These are phyloP conservation scores for Xylaria sp. DNA, from an alignment of 2,329 filamentous ascomycete species.

Conservation along the genomic window DNA sequence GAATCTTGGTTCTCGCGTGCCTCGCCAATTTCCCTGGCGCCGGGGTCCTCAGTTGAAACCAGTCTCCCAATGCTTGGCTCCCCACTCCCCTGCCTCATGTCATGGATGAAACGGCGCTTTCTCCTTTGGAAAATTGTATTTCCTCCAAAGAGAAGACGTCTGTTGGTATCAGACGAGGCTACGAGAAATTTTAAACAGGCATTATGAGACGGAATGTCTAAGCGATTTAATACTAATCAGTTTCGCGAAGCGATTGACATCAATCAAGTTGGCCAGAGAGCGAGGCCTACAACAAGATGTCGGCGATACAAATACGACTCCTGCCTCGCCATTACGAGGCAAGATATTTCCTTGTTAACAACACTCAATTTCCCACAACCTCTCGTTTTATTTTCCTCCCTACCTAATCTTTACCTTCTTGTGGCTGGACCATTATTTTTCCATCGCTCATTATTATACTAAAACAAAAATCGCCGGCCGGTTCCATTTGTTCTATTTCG, in stretches of 20 bases:
- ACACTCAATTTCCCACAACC: not conserved
- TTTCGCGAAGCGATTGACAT: not conserved
- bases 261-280: not conserved
- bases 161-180: not conserved
- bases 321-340: not conserved
- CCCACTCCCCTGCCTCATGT: slow-evolving; percentile 23
- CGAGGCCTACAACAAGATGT: not conserved
- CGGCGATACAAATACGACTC: slow-evolving; percentile 7
- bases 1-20: slow-evolving; percentile 20
- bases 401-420: slow-evolving; percentile 1
- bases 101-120: slow-evolving; percentile 12
- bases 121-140: slow-evolving; percentile 16
- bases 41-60: slow-evolving; percentile 18
- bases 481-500: not conserved
- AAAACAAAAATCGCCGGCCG: not conserved
- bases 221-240: not conserved
- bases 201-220: slow-evolving; percentile 14
- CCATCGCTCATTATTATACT: not conserved
- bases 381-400: slow-evolving; percentile 1
- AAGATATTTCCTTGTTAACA: slow-evolving; percentile 10
- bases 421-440: slow-evolving; percentile 21
- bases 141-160: slow-evolving; percentile 13
- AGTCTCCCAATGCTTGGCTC: slow-evolving; percentile 8
- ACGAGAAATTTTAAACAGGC: slow-evolving; percentile 2
- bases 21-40: slow-evolving; percentile 12